Base-by-base conservation (phyloP, 176 grass and related monocot genomes). In the Phyllostachys edulis region DNA sequence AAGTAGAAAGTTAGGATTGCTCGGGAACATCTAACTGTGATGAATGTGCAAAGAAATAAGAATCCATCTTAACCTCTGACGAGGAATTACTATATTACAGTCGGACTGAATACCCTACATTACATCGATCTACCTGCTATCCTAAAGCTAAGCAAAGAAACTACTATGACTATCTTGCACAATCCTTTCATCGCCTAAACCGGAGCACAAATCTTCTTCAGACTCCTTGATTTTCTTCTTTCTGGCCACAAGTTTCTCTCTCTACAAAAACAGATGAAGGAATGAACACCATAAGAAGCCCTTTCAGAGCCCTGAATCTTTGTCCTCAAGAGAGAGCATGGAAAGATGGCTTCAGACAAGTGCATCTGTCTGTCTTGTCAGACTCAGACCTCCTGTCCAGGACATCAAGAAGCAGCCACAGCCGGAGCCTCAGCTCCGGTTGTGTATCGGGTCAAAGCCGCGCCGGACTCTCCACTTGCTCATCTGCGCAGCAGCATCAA, bases 381-480 rank as follows among this genome's bases (percentile, higher is more conserved):
- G 52, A 37, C 6, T 71, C 75, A 39, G 34, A 37, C 52, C 7
- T 24, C 62, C 18, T 5, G 39, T 59, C 44, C 51, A 50, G 26
- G 67, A 39, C 39, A 39, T 71, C 66, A 71, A 29, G 51, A 11
- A 47, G 45, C 57, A 39, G 18, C 76, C 46, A 18, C 63, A 66
- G 36, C 37, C 37, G 18, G 41, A 4, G 24, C 45, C 9, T 80
- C 59, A 88, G 78, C 78, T 91, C 78, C 90, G 57, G 86, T 91
- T 91, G 82, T 91, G 90, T 88, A 91, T 91, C 16, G 90, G 90
- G 32, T 91, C 86, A 0, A 86, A 91, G 81, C 90, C 90, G 27
- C 86, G 86, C 66, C 90, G 71, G 56, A 91, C 90, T 67, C 90
- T 85, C 86, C 86, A 80, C 77, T 91, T 78, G 90, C 90, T 88